Evolutionary conservation across 2,329 filamentous ascomycete species (phyloP), one percentile per base, ranked within the genome.

Genomic region (Ophiostoma perfectum): DNA sequence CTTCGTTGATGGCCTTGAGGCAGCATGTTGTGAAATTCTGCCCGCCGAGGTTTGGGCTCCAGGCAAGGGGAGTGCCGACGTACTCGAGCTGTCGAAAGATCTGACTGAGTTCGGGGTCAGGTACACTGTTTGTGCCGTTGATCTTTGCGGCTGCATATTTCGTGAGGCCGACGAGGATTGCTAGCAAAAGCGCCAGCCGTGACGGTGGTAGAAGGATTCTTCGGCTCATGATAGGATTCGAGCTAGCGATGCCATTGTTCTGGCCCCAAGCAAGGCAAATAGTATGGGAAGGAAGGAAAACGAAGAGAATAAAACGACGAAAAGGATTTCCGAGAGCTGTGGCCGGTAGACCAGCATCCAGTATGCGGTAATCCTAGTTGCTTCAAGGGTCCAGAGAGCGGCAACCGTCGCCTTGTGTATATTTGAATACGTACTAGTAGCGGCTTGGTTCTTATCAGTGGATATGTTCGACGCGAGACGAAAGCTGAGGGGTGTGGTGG

Each of bases 21-120:
- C 74, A 75, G 70, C 74, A 75, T 14, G 71, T 72, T 3, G 73
- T 75, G 55, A 73, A 73, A 52, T 75, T 74, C 5, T 75, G 74
- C 4, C 71, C 69, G 45, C 74, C 74, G 7, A 72, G 41, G 5
- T 16, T 38, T 2, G 67, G 64, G 11, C 66, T 66, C 14, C 58
- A 8, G 14, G 9, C 66, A 12, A 49, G 65, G 1, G 70, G 65
- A 4, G 62, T 67, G 66, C 58, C 5, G 36, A 64, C 60, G n/a
- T 67, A 45, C 3, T 67, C 52, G 8, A 73, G 70, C 64, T 71
- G 70, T 66, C 67, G 68, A 63, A 73, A 71, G 9, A 72, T 41
- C 36, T 70, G 68, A 16, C 45, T 36, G 41, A 70, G 63, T 8
- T 64, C n/a, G 18, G n/a, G 41, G 39, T 47, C 63, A 14, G 63